Evolutionary conservation across 164 flowering plant genomes (phyloP), one percentile per base, ranked within the genome.

Genomic region (Magnolia officinalis): DNA sequence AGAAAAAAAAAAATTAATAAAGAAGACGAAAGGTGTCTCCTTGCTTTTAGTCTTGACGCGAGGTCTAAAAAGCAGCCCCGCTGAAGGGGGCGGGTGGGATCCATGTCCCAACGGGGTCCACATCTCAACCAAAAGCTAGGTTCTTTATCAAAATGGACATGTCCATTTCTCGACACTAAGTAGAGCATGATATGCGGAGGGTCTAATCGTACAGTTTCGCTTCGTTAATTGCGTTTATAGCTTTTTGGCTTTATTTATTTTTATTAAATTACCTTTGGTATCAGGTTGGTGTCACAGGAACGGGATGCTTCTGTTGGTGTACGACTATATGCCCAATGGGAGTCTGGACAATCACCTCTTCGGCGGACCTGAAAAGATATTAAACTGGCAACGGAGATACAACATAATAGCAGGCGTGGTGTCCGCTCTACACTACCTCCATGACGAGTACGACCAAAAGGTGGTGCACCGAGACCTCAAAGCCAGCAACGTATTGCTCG

Each of bases 301-400:
- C 8, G 86, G 85, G 20, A 83, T 76, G 78, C 85, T 92, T 8
- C 87, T 90, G 0, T 71, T 92, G 45, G 89, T 92, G 10, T 92
- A 90, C 67, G 97, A 90, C 21, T 90, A 67, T 86, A 89, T 92
- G 95, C 88, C 91, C 0, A 92, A 91, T 73, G 95, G 97, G 0
- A 92, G 97, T 79, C 76, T 92, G 20, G 95, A 91, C 76, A 79
- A 75, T 58, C 86, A 90, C 84, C 79, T 92, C 20, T 90, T 85
- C 65, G 78, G 55, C 1, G 80, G 63, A 3, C 50, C 80, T 5
- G 77, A 79, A 52, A 63, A 59, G 45, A 80, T 26, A 5, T 76
- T 92, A 13, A 78, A 73, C 58, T 92, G 97, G 97, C 78, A 72
- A 2, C 74, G 70, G 3, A 68, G 97, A 2, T 76, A 76, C 85